Conservation (phyloP, 1,139 yeast genomes). For the Zygosaccharomyces pseudobailii region DNA sequence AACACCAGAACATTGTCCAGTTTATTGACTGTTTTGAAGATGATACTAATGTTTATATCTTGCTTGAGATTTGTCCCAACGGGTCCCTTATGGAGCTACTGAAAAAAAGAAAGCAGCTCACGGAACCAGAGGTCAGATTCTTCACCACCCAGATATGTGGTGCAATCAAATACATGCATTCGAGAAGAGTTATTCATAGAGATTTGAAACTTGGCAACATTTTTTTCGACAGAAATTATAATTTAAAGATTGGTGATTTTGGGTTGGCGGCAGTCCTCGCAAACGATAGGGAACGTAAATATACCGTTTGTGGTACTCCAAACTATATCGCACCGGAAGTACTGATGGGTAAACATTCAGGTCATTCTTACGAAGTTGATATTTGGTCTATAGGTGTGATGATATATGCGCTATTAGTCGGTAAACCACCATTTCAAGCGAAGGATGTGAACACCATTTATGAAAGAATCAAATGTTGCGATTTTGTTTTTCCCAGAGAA, state of each 20-base stretch:
- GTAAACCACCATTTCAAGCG: constrained; percentile 97
- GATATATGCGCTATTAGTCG: constrained; percentile 84
- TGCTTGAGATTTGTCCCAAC: constrained; percentile 90
- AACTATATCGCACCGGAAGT: constrained; percentile 98
- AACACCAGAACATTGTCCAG: constrained; percentile 84
- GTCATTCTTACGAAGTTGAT: constrained; percentile 92
- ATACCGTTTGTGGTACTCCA: constrained; percentile 96
- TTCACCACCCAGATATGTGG: constrained; percentile 93
- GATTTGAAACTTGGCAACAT: constrained; percentile 93
- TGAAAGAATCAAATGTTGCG: constrained; percentile 82
- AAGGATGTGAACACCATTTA: constrained; percentile 91
- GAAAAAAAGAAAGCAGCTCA: constrained; percentile 72
- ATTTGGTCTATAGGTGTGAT: constrained; percentile 97
- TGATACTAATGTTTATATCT: constrained; percentile 84
- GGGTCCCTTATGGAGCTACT: constrained; percentile 90
- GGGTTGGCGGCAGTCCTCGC: constrained; percentile 90
- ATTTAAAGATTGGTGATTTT: constrained; percentile 91
- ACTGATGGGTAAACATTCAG: constrained; percentile 77
- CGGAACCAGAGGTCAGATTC: constrained; percentile 88
- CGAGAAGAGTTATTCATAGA: constrained; percentile 90
- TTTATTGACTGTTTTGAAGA: constrained; percentile 95
- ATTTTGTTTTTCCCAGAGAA: constrained; percentile 75
- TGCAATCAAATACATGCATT: constrained; percentile 87
- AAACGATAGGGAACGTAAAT: constrained; percentile 65
- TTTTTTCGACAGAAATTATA: constrained; percentile 88